Evolutionary conservation across 176 grass and related monocot genomes (phyloP).

Genomic region (Cenchrus purpureus): DNA sequence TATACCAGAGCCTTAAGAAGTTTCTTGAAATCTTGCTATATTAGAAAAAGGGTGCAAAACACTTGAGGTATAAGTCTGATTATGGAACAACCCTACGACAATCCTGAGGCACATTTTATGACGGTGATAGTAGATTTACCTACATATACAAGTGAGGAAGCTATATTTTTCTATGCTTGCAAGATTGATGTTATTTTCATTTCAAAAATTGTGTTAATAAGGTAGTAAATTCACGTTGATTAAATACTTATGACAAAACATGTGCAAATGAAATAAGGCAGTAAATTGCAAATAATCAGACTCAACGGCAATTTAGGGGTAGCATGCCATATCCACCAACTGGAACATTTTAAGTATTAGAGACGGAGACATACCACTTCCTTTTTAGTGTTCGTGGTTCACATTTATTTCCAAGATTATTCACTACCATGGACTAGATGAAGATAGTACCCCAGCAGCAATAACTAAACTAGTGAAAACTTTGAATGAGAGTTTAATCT

Average conservation of each 20-base stretch:
- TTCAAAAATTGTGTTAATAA: background rate
- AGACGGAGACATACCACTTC: no score
- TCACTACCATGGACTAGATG: background rate
- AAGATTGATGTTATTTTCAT: background rate
- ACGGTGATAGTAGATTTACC: background rate
- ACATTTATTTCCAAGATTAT: background rate
- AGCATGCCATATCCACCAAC: no score
- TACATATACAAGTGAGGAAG: background rate
- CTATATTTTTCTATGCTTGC: background rate
- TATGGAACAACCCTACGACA: background rate
- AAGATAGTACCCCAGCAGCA: background rate
- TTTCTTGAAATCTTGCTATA: constrained; percentile 10
- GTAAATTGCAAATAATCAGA: no score
- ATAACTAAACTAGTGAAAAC: background rate
- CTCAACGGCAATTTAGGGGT: no score
- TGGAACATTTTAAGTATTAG: no score
- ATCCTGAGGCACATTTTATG: constrained; percentile 4
- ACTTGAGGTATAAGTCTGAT: background rate
- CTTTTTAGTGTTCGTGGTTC: background rate
- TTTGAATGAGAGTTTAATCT: background rate
- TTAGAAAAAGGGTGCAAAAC: background rate
- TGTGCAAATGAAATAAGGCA: no score
- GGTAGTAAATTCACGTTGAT: no score
- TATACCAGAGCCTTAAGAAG: background rate
- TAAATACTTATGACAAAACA: no score